Evolutionary conservation across 2,329 filamentous ascomycete genomes (phyloP).

Genomic region (Stagonosporopsis cucurbitacearum): DNA sequence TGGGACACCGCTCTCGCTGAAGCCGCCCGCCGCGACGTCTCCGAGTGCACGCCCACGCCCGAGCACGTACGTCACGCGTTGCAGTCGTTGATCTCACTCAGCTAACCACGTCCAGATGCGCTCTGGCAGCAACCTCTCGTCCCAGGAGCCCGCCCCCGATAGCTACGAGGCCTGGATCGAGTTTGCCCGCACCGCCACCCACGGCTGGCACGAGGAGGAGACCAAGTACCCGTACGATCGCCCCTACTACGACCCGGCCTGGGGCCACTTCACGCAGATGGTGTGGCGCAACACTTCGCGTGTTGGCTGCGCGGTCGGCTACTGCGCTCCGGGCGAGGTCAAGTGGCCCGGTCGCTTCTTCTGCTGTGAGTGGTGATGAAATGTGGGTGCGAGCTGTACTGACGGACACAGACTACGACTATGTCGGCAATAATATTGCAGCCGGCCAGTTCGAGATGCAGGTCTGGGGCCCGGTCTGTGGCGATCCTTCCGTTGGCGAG

Average conservation of each 20-base stretch:
- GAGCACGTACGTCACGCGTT: conserved; percentile 33
- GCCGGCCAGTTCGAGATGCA: conserved; percentile 38
- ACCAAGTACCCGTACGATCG: conserved; percentile 44
- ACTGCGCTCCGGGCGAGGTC: conserved; percentile 30
- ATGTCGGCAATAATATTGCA: conserved; percentile 42
- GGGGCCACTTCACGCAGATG: conserved; percentile 50
- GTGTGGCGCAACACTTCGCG: conserved; percentile 47
- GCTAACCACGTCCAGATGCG: conserved; percentile 34
- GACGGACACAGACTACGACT: conserved; percentile 40
- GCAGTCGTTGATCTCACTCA: too few species aligned
- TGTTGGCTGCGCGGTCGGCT: conserved; percentile 45
- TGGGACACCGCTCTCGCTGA: conserved; percentile 42
- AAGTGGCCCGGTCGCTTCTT: conserved; percentile 42
- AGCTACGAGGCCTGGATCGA: conserved; percentile 39
- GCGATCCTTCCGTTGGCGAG: conserved; percentile 28
- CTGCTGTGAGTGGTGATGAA: conserved; percentile 39
- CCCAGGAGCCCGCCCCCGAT: conserved; percentile 29
- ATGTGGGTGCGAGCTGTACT: neutral
- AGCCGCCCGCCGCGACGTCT: conserved; percentile 33
- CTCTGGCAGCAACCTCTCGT: conserved; percentile 45
- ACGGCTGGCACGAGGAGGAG: conserved; percentile 49
- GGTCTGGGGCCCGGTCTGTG: conserved; percentile 42
- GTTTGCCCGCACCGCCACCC: conserved; percentile 35
- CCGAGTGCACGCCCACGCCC: conserved; percentile 32
- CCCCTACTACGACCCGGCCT: conserved; percentile 36